Evolutionary conservation across 2,329 filamentous ascomycete genomes (phyloP).

Genomic region (Neocucurbitaria cava): DNA sequence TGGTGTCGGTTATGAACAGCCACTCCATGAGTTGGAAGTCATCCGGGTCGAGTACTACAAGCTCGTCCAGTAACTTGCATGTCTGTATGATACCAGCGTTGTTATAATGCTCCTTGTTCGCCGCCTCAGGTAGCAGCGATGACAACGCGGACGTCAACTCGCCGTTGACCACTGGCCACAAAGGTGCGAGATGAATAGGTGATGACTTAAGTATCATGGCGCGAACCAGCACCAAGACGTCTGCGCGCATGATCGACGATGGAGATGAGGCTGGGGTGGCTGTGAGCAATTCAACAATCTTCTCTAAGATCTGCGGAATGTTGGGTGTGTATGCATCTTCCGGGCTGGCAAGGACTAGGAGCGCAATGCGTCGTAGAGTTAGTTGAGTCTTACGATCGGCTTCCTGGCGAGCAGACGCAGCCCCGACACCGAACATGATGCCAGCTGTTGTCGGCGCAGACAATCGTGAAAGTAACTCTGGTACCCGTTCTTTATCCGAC

Average conservation of each 20-base stretch:
- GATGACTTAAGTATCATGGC: conserved; percentile 81
- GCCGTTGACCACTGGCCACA: conserved; percentile 90
- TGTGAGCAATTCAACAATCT: conserved; percentile 82
- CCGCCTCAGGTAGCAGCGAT: conserved; percentile 72
- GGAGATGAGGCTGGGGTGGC: conserved; percentile 90
- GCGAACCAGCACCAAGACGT: conserved; percentile 87
- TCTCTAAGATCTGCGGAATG: conserved; percentile 76
- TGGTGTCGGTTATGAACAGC: conserved; percentile 96
- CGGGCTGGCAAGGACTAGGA: conserved; percentile 77
- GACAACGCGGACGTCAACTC: conserved; percentile 83
- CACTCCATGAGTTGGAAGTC: conserved; percentile 99
- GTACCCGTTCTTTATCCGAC: conserved; percentile 85
- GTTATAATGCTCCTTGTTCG: conserved; percentile 76
- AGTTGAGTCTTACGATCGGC: conserved; percentile 92
- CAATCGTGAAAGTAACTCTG: conserved; percentile 80
- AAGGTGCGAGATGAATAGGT: conserved; percentile 76
- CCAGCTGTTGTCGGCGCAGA: conserved; percentile 88
- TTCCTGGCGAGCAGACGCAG: conserved; percentile 90
- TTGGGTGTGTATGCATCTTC: conserved; percentile 82
- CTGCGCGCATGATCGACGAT: conserved; percentile 85
- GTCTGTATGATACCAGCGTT: conserved; percentile 83
- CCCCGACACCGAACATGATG: conserved; percentile 98
- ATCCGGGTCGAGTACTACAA: conserved; percentile 87
- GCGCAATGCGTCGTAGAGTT: conserved; percentile 81
- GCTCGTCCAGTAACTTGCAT: conserved; percentile 88